phyloP scores from a whole-genome alignment of 2,329 filamentous ascomycete genomes.

The Fusarium hainanense region DNA sequence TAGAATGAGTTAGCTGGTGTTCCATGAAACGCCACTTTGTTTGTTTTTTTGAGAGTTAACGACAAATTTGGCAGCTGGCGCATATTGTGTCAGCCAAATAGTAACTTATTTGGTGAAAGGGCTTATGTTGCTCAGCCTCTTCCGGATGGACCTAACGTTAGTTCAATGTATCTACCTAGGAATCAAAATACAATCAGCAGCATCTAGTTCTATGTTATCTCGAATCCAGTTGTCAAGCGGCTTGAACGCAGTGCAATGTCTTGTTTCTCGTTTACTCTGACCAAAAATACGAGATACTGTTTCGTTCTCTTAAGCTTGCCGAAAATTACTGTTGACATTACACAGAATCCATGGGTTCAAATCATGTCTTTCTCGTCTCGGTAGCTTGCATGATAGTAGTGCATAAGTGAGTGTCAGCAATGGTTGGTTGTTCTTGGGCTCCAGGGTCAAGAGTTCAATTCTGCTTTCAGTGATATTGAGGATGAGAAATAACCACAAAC shows the following conservation, averaged over 20 bases:
- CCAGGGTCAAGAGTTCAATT: neutral
- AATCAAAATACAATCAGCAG: neutral
- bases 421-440: neutral
- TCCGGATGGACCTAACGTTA: neutral
- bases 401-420: neutral
- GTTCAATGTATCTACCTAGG: neutral
- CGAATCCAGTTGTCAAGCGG: neutral
- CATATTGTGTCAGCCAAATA: neutral
- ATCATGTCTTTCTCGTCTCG: neutral
- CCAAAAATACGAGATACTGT: no score
- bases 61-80: neutral
- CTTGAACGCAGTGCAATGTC: neutral
- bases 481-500: neutral
- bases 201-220: neutral
- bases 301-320: neutral
- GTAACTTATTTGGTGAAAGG: neutral
- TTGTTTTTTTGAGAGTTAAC: neutral
- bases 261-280: conserved; percentile 2
- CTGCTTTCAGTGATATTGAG: neutral
- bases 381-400: neutral
- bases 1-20: neutral
- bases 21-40: neutral
- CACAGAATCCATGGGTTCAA: neutral
- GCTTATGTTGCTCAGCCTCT: neutral
- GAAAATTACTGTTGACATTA: neutral